Evolutionary conservation across 768 basidiomycete species (phyloP).

Genomic region (Aureoboletus auriporus): DNA sequence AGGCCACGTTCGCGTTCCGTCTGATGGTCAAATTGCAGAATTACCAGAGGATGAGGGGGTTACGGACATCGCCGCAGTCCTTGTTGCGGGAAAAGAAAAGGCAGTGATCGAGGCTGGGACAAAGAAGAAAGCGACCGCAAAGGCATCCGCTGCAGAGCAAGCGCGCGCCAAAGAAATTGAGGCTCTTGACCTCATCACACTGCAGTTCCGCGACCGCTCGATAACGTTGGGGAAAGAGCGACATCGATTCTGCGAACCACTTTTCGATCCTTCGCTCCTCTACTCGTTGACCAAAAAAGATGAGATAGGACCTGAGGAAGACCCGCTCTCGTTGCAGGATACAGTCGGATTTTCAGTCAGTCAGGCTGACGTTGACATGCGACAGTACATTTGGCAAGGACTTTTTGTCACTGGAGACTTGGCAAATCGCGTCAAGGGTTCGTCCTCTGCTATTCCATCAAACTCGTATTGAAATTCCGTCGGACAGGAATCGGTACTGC

Average conservation of each 20-base stretch:
- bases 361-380: conserved; percentile 58
- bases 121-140: conserved; percentile 71
- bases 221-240: conserved; percentile 83
- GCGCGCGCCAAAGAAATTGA: conserved; percentile 80
- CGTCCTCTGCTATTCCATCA: conserved; percentile 5
- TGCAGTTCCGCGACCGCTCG: conserved; percentile 67
- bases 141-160: conserved; percentile 73
- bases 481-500: conserved; percentile 58
- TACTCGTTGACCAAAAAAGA: conserved; percentile 30
- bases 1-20: conserved; percentile 67
- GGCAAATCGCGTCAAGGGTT: conserved; percentile 69
- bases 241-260: conserved; percentile 87
- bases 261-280: conserved; percentile 71
- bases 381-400: conserved; percentile 74
- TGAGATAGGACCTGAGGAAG: conserved; percentile 18
- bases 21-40: conserved; percentile 64
- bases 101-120: conserved; percentile 83
- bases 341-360: conserved; percentile 61
- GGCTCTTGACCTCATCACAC: conserved; percentile 74
- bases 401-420: conserved; percentile 80
- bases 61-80: conserved; percentile 85
- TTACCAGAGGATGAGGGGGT: conserved; percentile 75
- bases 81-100: conserved; percentile 88
- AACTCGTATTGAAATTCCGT: background rate
- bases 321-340: conserved; percentile 53